A percentile compares a stretch with the other conserved stretches of the same genome.
phyloP scores from a whole-genome alignment of 768 basidiomycete genomes.

The Xerocomellus intermedius region DNA sequence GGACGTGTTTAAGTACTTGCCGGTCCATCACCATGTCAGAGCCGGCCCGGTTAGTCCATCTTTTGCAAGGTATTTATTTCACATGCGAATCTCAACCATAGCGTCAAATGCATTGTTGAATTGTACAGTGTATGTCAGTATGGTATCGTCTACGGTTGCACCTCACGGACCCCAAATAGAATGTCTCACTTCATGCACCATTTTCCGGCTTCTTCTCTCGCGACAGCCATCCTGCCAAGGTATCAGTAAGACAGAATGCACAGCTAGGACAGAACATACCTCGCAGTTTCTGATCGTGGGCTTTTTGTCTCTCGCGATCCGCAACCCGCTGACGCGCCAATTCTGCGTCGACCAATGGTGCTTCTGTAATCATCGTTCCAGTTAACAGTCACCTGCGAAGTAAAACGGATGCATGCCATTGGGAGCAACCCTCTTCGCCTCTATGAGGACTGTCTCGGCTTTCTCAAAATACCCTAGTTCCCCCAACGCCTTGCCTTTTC shows the following conservation, averaged over 20 bases:
- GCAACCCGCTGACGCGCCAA: constrained; percentile 54
- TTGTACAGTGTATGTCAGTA: constrained; percentile 4
- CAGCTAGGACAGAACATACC: constrained; percentile 39
- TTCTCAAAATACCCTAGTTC: constrained; percentile 77
- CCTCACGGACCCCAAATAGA: neutral
- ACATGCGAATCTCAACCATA: constrained; percentile 3
- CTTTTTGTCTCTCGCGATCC: constrained; percentile 67
- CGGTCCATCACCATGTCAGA: neutral
- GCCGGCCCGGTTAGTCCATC: neutral
- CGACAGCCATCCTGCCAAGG: constrained; percentile 31
- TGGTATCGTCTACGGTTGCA: constrained; percentile 21
- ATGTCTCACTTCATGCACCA: constrained; percentile 1
- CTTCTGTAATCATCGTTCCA: constrained; percentile 41
- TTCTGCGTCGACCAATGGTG: constrained; percentile 59
- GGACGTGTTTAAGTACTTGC: neutral
- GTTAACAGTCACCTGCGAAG: neutral
- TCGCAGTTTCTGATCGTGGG: constrained; percentile 69
- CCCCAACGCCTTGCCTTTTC: constrained; percentile 77
- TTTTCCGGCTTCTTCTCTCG: constrained; percentile 29
- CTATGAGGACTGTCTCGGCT: constrained; percentile 61
- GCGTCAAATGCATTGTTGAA: constrained; percentile 1
- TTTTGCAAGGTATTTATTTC: neutral
- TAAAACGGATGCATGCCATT: constrained; percentile 40
- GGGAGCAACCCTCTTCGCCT: constrained; percentile 62
- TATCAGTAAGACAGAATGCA: constrained; percentile 1